These are phyloP conservation scores for Tulasnella calospora DNA, from an alignment of 768 basidiomycete genomes.

Conservation along the genomic window DNA sequence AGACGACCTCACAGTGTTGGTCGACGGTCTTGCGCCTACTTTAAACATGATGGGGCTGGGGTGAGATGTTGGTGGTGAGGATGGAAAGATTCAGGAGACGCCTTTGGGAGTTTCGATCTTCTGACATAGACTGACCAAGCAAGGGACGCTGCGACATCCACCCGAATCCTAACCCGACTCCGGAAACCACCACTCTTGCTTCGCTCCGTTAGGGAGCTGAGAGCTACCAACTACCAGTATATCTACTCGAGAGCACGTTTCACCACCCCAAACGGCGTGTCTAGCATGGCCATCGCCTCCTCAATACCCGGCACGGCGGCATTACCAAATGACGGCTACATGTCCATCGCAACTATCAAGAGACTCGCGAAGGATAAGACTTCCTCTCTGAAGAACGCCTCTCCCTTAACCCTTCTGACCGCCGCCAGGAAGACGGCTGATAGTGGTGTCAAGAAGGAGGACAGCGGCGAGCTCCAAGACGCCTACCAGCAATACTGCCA, in stretches of 20 bases:
- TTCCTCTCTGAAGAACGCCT: constrained; percentile 53
- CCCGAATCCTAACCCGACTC: constrained; percentile 14
- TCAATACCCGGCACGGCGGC: constrained; percentile 19
- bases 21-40: constrained; percentile 9
- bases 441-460: constrained; percentile 10
- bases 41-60: background rate
- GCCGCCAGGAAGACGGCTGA: constrained; percentile 54
- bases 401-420: constrained; percentile 57
- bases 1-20: background rate
- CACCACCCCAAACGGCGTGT: background rate
- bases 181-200: background rate
- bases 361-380: constrained; percentile 47
- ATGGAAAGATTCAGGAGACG: background rate
- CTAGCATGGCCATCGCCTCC: constrained; percentile 16
- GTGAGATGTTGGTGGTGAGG: constrained; percentile 1
- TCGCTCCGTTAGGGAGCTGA: background rate
- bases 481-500: constrained; percentile 24
- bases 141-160: constrained; percentile 8
- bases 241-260: background rate
- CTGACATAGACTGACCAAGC: constrained; percentile 15
- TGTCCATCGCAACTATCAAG: constrained; percentile 37
- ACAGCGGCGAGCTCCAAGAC: constrained; percentile 25
- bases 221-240: background rate
- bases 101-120: background rate
- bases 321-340: constrained; percentile 17